Percentiles rank a stretch among this genome's conserved stretches.
Evolutionary conservation across 441 rosid species (phyloP).

Genomic region (Gossypium schwendimanii): DNA sequence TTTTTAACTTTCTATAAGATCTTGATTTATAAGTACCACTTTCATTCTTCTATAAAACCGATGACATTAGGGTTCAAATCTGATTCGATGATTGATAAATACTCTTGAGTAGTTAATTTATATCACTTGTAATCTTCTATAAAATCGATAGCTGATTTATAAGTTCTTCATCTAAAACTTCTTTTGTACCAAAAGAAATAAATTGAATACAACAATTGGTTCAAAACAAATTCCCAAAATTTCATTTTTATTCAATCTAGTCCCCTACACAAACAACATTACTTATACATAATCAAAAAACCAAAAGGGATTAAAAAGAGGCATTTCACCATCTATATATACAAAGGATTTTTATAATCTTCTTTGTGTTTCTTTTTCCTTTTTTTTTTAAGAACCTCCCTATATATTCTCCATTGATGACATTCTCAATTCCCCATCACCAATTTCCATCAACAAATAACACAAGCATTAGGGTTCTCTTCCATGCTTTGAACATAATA

Average conservation of each 20-base stretch:
- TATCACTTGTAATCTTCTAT: no score
- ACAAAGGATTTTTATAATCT: slow-evolving; percentile 13
- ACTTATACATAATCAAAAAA: slow-evolving; percentile 14
- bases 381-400: not conserved
- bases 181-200: not conserved
- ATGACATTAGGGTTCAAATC: no score
- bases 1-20: no score
- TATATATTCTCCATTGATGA: not conserved
- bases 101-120: no score
- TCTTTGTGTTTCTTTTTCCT: slow-evolving; percentile 7
- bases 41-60: no score
- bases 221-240: slow-evolving; percentile 20
- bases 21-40: no score
- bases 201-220: not conserved
- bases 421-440: not conserved
- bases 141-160: no score
- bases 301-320: not conserved
- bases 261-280: slow-evolving; percentile 11
- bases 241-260: slow-evolving; percentile 33
- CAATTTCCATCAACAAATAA: slow-evolving; percentile 35
- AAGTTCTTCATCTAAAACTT: no score
- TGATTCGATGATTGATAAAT: no score
- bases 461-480: slow-evolving; percentile 88
- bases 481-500: slow-evolving; percentile 79
- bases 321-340: slow-evolving; percentile 22